Base-by-base conservation (phyloP, 164 flowering plant genomes). In the Vitis rupestris region DNA sequence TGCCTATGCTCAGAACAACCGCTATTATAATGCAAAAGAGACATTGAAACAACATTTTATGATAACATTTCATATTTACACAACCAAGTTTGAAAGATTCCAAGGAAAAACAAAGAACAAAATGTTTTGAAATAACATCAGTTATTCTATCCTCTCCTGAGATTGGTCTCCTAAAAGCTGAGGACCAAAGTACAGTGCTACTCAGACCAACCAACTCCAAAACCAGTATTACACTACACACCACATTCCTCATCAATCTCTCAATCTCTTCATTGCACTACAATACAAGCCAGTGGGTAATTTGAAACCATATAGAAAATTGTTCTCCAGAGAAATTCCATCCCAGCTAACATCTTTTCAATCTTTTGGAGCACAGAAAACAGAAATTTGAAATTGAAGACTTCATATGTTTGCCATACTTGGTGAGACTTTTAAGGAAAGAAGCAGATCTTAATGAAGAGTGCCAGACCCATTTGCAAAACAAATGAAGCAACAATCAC, bases 401-500 rank as follows among this genome's bases (percentile, higher is more conserved):
- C 44, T 37, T 4, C 7, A 37, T 37, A 37, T 23, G 2, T 23
- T 23, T 23, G 0, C 27, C 27, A 23, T 23, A 15, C 17, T 23
- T 50, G 10, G 12, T 4, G 4, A 11, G 13, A 64, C 37, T 48
- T 50, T 73, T 63, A 91, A 17, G 90, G 80, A 65, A 96, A 96
- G 75, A 93, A 96, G 86, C 84, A 85, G 73, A 84, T 81, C 82
- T 93, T 96, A 84, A 96, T 82, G 78, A 96, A 96, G 71, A 96
- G 62, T 27, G 97, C 89, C 64, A 96, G 74, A 73, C 81, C 97
- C 71, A 90, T 58, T 76, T 93, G 99, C 85, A 93, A 81, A 60
- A 73, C 72, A 72, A 90, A 88, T 52, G 99, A 79, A 52, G 97
- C 86, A 50, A 87, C 74, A 49, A 82, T 69, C 71, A 89, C 79